Base-by-base conservation (phyloP, 208 protist genomes). In the Wallacemonas collosoma region DNA sequence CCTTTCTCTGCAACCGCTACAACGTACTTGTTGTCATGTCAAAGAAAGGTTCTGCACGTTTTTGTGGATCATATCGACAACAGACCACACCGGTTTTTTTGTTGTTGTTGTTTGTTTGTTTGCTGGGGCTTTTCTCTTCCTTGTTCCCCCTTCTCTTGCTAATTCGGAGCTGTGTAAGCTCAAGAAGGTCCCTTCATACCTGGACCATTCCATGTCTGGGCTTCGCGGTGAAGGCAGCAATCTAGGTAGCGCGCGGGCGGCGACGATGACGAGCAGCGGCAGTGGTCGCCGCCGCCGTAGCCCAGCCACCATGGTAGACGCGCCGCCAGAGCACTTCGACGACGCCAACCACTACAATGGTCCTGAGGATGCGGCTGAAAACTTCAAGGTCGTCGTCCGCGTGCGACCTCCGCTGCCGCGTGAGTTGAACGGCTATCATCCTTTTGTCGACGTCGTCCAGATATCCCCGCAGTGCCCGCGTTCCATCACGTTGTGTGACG, bases 351-450 rank as follows among this genome's bases (percentile, higher is more conserved):
- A 81, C 2, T 76, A 82, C 75, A 11, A 61, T 14, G 67, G 62
- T 41, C 50, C 68, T 9, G 60, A 36, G 38, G 71, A 62, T 57
- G 65, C 70, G 64, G 61, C 57, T 17, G 69, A 80, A 35, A 94
- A 95, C 80, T 87, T 97, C 45, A 93, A 81, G 17, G 94, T 98
- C 41, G 89, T 90, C 11, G 88, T 98, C 55, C 87, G 94, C 39
- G 89, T 98, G 8, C 90, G 94, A 17, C 94, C 94, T 4, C 91
- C 93, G 4, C 71, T 95, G 44, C 85, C 74, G 44, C 81, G 89
- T 12, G 94, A 98, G 75, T 72, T 98, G 55, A 65, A 94, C 17
- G 77, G 83, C 35, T 88, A 81, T 63, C 72, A 79, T 8, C 75
- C 72, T 11, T 95, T 86, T 47, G 77, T 87, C 14, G 83, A 93